Evolutionary conservation across 2,329 filamentous ascomycete species (phyloP).

Genomic region (Fusarium camptoceras): DNA sequence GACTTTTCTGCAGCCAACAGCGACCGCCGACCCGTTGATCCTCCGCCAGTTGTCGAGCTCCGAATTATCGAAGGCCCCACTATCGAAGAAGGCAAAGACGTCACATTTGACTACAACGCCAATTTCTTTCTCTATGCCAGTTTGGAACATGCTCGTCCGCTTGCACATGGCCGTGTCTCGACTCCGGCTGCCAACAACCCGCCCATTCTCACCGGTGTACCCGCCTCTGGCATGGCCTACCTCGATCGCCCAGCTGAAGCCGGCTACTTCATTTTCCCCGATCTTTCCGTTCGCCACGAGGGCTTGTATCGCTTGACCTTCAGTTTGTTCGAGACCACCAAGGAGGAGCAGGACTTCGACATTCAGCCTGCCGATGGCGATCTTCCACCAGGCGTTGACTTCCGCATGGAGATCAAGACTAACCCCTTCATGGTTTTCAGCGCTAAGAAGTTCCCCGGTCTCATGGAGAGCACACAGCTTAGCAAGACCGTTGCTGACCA

Average conservation of each 20-base stretch:
- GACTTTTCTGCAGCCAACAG: constrained; percentile 52
- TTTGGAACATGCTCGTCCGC: constrained; percentile 84
- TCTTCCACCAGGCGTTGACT: constrained; percentile 73
- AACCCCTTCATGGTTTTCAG: constrained; percentile 89
- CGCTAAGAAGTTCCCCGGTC: constrained; percentile 97
- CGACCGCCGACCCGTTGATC: constrained; percentile 92
- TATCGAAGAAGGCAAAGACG: constrained; percentile 71
- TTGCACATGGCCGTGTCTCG: constrained; percentile 83
- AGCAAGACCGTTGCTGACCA: constrained; percentile 95
- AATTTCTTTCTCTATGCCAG: constrained; percentile 98
- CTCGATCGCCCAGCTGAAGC: constrained; percentile 83
- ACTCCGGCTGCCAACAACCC: constrained; percentile 74
- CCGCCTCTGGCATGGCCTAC: constrained; percentile 95
- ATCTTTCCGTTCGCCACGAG: constrained; percentile 95
- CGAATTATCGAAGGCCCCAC: constrained; percentile 81
- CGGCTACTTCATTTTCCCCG: constrained; percentile 98
- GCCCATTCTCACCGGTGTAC: constrained; percentile 91
- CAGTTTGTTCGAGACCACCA: constrained; percentile 92
- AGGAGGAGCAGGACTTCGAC: constrained; percentile 84
- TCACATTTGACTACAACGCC: constrained; percentile 92
- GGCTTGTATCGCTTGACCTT: constrained; percentile 93
- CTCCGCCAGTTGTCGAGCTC: constrained; percentile 92
- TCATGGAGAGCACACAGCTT: constrained; percentile 87
- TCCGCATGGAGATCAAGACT: constrained; percentile 91
- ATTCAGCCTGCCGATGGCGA: constrained; percentile 59